phyloP scores from a whole-genome alignment of 225 moss, liverwort and hornwort genomes.

The Pseudoscleropodium purum region DNA sequence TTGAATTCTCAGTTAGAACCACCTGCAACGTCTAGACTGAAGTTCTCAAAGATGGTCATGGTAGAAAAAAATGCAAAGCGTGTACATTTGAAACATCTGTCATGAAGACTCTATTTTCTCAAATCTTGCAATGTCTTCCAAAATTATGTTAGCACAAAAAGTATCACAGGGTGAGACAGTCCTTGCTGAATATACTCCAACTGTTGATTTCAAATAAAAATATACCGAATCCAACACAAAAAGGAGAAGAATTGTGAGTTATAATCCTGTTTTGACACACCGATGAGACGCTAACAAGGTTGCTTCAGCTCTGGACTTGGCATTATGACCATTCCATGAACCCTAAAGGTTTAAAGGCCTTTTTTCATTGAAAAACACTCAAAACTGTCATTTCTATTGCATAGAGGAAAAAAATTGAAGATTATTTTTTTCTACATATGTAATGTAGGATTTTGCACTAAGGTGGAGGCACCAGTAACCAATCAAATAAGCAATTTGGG shows the following conservation, averaged over 20 bases:
- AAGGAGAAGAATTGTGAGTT: background rate
- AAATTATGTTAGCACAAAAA: background rate
- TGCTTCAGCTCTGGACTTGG: background rate
- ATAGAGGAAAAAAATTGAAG: background rate
- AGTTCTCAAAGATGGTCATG: background rate
- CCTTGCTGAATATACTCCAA: background rate
- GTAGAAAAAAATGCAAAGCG: background rate
- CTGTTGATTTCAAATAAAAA: background rate
- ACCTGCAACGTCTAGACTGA: background rate
- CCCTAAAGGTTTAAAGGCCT: background rate
- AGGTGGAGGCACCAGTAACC: no score
- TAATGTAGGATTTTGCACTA: no score
- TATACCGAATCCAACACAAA: background rate
- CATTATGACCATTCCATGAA: background rate
- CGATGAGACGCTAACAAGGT: background rate
- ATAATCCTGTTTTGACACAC: background rate
- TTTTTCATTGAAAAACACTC: background rate
- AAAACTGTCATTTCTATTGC: background rate
- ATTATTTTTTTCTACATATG: no score
- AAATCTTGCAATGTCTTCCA: background rate
- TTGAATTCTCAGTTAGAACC: background rate
- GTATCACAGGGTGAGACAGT: background rate
- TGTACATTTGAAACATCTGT: background rate
- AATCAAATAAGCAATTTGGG: no score
- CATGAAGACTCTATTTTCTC: background rate